Evolutionary conservation across 2,329 filamentous ascomycete genomes (phyloP).

Genomic region (Exserohilum turcica): DNA sequence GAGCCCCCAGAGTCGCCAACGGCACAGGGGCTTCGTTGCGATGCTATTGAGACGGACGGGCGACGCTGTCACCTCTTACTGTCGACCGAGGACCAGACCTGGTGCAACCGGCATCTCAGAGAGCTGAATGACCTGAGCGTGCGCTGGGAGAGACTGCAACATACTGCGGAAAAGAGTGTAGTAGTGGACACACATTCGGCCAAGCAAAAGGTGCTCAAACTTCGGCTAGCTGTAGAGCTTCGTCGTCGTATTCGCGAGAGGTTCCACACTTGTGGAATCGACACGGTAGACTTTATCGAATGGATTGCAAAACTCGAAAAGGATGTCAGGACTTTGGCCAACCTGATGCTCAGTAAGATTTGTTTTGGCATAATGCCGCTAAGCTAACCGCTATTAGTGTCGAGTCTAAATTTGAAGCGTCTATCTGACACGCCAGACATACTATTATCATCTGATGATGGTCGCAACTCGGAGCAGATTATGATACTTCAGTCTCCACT

Average conservation of each 20-base stretch:
- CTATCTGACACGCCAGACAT: background rate
- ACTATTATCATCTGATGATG: too few relatives aligned
- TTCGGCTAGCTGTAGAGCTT: constrained; percentile 30
- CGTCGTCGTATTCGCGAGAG: constrained; percentile 28
- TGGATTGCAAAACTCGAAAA: constrained; percentile 33
- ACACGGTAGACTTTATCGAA: constrained; percentile 29
- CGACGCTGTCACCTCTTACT: constrained; percentile 22
- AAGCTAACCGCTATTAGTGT: too few relatives aligned
- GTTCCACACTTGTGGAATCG: constrained; percentile 32
- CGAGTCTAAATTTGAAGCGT: too few relatives aligned
- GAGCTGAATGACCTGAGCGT: constrained; percentile 25
- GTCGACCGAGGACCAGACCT: constrained; percentile 7
- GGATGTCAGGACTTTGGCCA: constrained; percentile 27
- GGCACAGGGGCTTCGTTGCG: constrained; percentile 13
- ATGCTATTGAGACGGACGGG: constrained; percentile 32
- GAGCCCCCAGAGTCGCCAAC: constrained; percentile 26
- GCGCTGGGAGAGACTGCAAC: constrained; percentile 21
- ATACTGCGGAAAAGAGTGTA: constrained; percentile 27
- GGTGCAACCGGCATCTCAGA: constrained; percentile 24
- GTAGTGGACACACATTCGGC: constrained; percentile 16
- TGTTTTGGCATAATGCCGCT: too few relatives aligned
- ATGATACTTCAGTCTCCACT: constrained; percentile 31
- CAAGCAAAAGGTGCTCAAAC: constrained; percentile 32
- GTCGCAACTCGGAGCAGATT: constrained; percentile 1
- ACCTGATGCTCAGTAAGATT: constrained; percentile 29